Base-by-base conservation (phyloP, 805 yeast genomes). In the Candida adriatica region DNA sequence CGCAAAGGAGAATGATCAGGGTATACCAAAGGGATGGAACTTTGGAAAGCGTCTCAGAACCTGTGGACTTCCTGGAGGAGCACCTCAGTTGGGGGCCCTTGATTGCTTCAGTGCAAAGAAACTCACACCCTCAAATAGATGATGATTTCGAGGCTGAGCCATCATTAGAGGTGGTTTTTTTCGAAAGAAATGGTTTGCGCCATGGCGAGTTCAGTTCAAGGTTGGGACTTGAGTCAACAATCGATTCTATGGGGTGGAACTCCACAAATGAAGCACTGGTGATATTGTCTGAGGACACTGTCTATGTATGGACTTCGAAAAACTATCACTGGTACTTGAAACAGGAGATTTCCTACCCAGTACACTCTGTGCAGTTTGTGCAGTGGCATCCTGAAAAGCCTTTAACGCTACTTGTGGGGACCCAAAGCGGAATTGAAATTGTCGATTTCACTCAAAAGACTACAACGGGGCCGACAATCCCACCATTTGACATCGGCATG, bases 251-350 rank as follows among this genome's bases (percentile, higher is more conserved):
- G 13, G 67, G 70, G 24, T 92, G 97, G 97, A 85, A 90, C 32
- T 65, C 75, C 23, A 78, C 79, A 44, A 77, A 88, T 33, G 94
- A 87, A 43, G 66, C 83, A 2, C 62, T 92, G 33, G 84, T 95
- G 2, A 60, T 92, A 9, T 77, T 72, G 24, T 62, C 82, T 18
- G 39, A 57, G 2, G 68, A 76, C 44, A 61, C 73, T 11, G 68
- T 92, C n/a, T 94, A 82, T 51, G 57, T 92, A 16, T 92, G 96
- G 96, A 78, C 94, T 1, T 67, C 83, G 4, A 87, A 84, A 51
- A 92, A 92, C 56, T 92, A 88, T 57, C 94, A 88, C 51, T 92
- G 98, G 98, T 87, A 83, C 56, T 66, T 88, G 45, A 92, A 92
- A 50, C 94, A 83, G 55, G 94, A 82, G 48, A 57, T 88, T 3